Conservation (phyloP, 1,139 yeast species). For the Candida glucosophila region DNA sequence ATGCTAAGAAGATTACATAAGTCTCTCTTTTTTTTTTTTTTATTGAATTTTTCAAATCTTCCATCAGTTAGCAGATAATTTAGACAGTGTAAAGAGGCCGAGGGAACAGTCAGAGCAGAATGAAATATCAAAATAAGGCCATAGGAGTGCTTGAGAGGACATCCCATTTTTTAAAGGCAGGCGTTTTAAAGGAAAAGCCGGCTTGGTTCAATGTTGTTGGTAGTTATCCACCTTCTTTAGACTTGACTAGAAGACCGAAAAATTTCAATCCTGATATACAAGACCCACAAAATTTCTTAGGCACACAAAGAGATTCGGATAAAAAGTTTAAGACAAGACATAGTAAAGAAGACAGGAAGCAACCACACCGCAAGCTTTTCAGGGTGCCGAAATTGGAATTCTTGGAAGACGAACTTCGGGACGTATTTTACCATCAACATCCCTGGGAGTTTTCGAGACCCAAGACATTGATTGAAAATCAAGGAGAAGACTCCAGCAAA, state of each 20-base stretch:
- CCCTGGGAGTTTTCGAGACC: conserved; percentile 98
- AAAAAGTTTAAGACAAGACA: conserved; percentile 44
- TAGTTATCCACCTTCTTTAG: conserved; percentile 66
- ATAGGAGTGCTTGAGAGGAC: conserved; percentile 69
- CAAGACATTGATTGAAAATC: conserved; percentile 72
- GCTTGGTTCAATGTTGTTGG: conserved; percentile 84
- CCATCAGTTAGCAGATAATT: too few relatives aligned
- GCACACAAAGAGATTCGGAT: conserved; percentile 11
- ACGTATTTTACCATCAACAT: conserved; percentile 79
- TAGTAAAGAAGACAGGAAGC: conserved; percentile 13
- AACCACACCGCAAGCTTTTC: conserved; percentile 28
- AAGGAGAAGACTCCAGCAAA: conserved; percentile 43
- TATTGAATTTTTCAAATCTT: too few relatives aligned
- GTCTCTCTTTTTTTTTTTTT: too few relatives aligned
- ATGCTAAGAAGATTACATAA: too few relatives aligned
- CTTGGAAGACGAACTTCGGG: conserved; percentile 77
- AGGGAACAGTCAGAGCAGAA: conserved; percentile 10
- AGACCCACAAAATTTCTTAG: conserved; percentile 18
- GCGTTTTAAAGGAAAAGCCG: conserved; percentile 61
- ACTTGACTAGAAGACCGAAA: conserved; percentile 44
- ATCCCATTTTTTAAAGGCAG: conserved; percentile 59
- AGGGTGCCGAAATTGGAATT: conserved; percentile 57
- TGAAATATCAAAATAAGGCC: conserved; percentile 67
- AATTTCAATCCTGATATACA: conserved; percentile 18
- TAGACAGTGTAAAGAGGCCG: too few relatives aligned